Evolutionary conservation across 495 filamentous ascomycete species (phyloP).

Genomic region (Penicillium soppii): DNA sequence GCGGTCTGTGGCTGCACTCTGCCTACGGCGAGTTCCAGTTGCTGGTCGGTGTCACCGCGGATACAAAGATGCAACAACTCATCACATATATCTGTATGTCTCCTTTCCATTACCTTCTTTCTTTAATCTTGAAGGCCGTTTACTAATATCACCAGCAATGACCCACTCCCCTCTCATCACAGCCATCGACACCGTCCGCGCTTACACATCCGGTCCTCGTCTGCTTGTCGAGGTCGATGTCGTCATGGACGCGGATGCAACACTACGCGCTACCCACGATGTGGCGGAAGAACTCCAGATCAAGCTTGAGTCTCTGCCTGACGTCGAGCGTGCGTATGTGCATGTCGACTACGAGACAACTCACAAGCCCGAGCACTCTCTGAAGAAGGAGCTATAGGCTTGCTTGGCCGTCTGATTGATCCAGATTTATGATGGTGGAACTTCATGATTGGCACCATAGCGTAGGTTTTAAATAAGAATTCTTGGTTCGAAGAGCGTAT

Average conservation of each 20-base stretch:
- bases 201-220: conserved; percentile 86
- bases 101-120: not conserved
- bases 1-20: conserved; percentile 75
- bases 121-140: not conserved
- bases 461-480: no score
- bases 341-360: conserved; percentile 97
- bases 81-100: conserved; percentile 91
- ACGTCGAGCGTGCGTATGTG: conserved; percentile 93
- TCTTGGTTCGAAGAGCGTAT: no score
- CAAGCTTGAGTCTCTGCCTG: conserved; percentile 88
- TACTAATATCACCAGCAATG: conserved; percentile 51
- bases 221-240: conserved; percentile 89
- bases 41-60: conserved; percentile 83
- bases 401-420: no score
- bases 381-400: conserved; percentile 60
- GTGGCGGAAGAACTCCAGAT: conserved; percentile 92
- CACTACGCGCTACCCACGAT: conserved; percentile 81
- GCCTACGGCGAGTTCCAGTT: conserved; percentile 89
- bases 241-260: conserved; percentile 71
- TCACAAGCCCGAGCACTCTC: conserved; percentile 82
- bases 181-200: conserved; percentile 91
- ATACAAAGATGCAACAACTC: conserved; percentile 82
- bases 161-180: conserved; percentile 81
- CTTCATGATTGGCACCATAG: no score
- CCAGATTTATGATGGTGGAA: no score